phyloP scores from a whole-genome alignment of 257 asterid genomes.

The Voacanga thouarsii region DNA sequence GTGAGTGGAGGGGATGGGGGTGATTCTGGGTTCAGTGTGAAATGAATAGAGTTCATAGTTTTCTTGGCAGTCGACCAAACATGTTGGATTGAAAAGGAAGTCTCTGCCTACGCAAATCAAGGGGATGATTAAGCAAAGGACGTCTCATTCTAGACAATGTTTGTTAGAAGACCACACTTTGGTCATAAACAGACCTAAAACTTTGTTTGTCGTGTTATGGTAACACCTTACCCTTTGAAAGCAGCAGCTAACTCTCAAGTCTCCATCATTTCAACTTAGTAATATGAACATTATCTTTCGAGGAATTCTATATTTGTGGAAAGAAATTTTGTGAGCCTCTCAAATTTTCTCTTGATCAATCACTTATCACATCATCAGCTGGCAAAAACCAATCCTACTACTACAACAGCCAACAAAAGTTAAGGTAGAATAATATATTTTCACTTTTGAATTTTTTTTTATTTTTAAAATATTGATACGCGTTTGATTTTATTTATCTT shows the following conservation, averaged over 20 bases:
- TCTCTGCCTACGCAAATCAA: constrained; percentile 5
- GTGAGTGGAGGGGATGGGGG: too few relatives aligned
- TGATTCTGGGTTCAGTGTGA: too few relatives aligned
- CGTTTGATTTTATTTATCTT: too few relatives aligned
- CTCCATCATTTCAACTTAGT: background rate
- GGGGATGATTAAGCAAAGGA: constrained; percentile 7
- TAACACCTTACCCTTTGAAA: constrained; percentile 13
- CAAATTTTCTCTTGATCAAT: too few relatives aligned
- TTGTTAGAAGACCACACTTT: constrained; percentile 10
- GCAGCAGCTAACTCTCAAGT: background rate
- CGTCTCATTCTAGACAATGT: constrained; percentile 1
- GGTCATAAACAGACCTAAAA: constrained; percentile 4
- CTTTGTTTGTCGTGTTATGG: constrained; percentile 8
- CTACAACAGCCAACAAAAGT: too few relatives aligned
- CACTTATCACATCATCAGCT: too few relatives aligned
- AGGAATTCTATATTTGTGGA: background rate
- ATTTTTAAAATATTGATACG: too few relatives aligned
- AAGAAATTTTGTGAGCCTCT: too few relatives aligned
- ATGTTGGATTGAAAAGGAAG: too few relatives aligned
- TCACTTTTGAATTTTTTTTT: too few relatives aligned
- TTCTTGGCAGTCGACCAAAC: constrained; percentile 5
- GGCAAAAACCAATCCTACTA: too few relatives aligned
- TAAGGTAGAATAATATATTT: too few relatives aligned
- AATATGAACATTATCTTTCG: background rate
- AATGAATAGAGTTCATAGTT: background rate